Percentiles rank a stretch among this genome's conserved stretches.
These are phyloP conservation scores for Plasmodium cynomolgi DNA, from an alignment of 169 alveolate genomes.

Conservation along the genomic window DNA sequence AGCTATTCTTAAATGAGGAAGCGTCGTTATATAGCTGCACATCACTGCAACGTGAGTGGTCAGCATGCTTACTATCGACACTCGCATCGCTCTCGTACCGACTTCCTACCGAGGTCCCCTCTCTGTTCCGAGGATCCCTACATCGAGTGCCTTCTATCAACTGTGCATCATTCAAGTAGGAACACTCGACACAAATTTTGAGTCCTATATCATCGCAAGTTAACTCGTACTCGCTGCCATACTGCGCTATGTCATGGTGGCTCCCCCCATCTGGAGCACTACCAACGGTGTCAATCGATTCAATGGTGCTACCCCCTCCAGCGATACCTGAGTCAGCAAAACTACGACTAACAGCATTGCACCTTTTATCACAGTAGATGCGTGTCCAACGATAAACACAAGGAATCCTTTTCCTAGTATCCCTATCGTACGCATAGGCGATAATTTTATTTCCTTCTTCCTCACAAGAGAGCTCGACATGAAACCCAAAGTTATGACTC, in stretches of 20 bases:
- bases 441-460: slow-evolving; percentile 51
- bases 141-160: background rate
- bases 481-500: slow-evolving; percentile 34
- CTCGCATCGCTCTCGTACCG: background rate
- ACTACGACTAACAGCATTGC: background rate
- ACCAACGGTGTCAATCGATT: background rate
- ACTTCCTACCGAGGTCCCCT: background rate
- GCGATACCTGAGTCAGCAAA: background rate
- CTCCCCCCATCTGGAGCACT: background rate
- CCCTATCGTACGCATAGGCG: slow-evolving; percentile 49
- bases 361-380: background rate
- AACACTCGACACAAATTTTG: slow-evolving; percentile 51
- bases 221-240: slow-evolving; percentile 32
- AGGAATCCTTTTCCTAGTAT: slow-evolving; percentile 32
- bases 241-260: background rate
- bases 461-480: slow-evolving; percentile 11
- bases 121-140: background rate
- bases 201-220: slow-evolving; percentile 62
- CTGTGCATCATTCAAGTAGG: slow-evolving; percentile 10
- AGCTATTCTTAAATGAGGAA: slow-evolving; percentile 18
- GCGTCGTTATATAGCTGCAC: slow-evolving; percentile 1
- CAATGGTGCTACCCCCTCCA: background rate
- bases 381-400: slow-evolving; percentile 43
- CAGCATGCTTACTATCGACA: background rate
- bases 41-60: background rate